These are phyloP conservation scores for Hymenoscyphus fraxineus DNA, from an alignment of 2,329 filamentous ascomycete genomes.

Conservation along the genomic window DNA sequence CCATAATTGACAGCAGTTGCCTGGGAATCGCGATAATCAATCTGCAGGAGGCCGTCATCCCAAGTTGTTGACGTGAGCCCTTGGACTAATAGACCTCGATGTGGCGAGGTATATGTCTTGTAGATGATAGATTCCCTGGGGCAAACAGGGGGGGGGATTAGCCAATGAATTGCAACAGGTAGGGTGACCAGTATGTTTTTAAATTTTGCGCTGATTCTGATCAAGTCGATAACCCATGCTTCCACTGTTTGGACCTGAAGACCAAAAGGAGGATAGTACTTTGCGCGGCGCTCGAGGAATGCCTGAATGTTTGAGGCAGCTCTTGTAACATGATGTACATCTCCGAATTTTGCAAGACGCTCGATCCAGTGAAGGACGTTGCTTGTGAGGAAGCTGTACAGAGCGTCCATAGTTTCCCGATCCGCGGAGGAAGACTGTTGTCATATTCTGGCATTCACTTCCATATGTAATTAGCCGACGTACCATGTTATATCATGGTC, in stretches of 20 bases:
- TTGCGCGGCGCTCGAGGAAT: constrained; percentile 26
- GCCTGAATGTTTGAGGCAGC: constrained; percentile 34
- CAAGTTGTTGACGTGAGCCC: constrained; percentile 28
- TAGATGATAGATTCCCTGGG: constrained; percentile 34
- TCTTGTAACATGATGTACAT: constrained; percentile 27
- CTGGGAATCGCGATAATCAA: constrained; percentile 31
- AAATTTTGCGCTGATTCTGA: constrained; percentile 36
- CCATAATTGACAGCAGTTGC: constrained; percentile 31
- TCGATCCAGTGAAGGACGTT: constrained; percentile 36
- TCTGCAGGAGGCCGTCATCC: constrained; percentile 36
- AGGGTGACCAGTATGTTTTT: constrained; percentile 30
- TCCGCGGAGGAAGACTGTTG: constrained; percentile 11
- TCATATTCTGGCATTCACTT: too few relatives aligned
- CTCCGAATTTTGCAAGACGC: constrained; percentile 26
- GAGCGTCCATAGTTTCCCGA: neutral
- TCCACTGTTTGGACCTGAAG: constrained; percentile 28
- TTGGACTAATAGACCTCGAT: constrained; percentile 21
- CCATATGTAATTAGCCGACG: too few relatives aligned
- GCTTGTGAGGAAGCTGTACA: constrained; percentile 2
- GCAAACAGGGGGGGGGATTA: constrained; percentile 36
- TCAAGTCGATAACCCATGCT: constrained; percentile 35
- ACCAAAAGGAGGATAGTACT: constrained; percentile 9
- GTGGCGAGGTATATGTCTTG: constrained; percentile 8
- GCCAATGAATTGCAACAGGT: constrained; percentile 35
- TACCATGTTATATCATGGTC: too few relatives aligned